Conservation (phyloP, 2,329 filamentous ascomycete species). For the Botrytis fabae region DNA sequence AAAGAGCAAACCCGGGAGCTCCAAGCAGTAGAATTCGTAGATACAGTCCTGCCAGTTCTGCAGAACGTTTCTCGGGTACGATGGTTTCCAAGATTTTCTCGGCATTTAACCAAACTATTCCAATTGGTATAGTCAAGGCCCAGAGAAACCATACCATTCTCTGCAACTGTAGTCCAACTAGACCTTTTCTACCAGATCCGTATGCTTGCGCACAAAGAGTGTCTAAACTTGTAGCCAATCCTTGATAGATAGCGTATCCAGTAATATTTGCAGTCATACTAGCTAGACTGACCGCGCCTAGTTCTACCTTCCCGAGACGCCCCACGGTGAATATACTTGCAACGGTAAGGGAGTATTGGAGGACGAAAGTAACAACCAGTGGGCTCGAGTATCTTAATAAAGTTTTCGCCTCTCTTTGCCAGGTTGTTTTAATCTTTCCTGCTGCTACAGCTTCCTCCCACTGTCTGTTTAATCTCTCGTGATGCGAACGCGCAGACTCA, state of each 20-base stretch:
- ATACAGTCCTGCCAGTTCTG: conserved; percentile 70
- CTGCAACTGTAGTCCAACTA: conserved; percentile 83
- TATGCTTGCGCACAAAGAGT: conserved; percentile 94
- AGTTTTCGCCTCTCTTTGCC: conserved; percentile 85
- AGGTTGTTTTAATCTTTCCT: conserved; percentile 83
- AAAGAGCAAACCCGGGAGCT: conserved; percentile 72
- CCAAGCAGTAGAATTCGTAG: conserved; percentile 69
- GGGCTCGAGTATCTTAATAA: conserved; percentile 70
- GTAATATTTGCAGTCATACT: conserved; percentile 81
- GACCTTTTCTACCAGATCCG: conserved; percentile 82
- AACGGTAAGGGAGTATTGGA: conserved; percentile 84
- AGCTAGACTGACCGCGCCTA: conserved; percentile 66
- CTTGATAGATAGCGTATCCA: conserved; percentile 75
- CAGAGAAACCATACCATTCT: conserved; percentile 79
- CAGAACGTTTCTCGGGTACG: conserved; percentile 71
- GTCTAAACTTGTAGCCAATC: conserved; percentile 86
- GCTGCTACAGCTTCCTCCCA: conserved; percentile 84
- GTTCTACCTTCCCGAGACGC: conserved; percentile 68
- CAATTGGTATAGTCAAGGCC: conserved; percentile 70
- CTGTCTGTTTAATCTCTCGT: conserved; percentile 65
- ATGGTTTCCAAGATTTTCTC: conserved; percentile 64
- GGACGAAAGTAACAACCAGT: conserved; percentile 70
- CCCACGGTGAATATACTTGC: conserved; percentile 78
- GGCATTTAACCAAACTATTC: conserved; percentile 67
- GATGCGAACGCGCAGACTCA: conserved; percentile 49